phyloP scores from a whole-genome alignment of 2,329 filamentous ascomycete species.

The Colletotrichum musae region DNA sequence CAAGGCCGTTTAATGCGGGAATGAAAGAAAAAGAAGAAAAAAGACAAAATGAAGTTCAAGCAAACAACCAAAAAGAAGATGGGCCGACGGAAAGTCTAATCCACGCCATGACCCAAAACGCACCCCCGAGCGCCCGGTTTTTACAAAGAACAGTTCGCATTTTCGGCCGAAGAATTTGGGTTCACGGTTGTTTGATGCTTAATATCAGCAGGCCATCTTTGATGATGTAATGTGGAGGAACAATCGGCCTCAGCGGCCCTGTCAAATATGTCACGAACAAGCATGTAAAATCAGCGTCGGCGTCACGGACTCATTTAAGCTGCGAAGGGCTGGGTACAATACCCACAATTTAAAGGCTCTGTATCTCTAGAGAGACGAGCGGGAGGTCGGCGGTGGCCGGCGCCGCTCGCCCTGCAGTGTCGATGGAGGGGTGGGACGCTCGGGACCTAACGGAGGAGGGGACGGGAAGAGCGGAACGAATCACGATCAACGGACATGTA shows the following conservation, averaged over 20 bases:
- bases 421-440: background rate
- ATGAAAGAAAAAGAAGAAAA: constrained; percentile 19
- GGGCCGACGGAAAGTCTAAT: background rate
- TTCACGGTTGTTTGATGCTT: constrained; percentile 10
- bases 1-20: constrained; percentile 6
- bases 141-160: constrained; percentile 5
- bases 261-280: constrained; percentile 16
- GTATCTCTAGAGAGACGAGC: background rate
- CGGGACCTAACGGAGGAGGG: constrained; percentile 14
- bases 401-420: constrained; percentile 3
- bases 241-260: constrained; percentile 22
- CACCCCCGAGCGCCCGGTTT: constrained; percentile 4
- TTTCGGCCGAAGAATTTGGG: constrained; percentile 20
- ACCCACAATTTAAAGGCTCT: constrained; percentile 26
- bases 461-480: constrained; percentile 35
- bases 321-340: constrained; percentile 27
- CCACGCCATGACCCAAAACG: constrained; percentile 13
- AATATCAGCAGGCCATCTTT: background rate
- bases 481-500: constrained; percentile 30
- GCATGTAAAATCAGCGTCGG: constrained; percentile 40
- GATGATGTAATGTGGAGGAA: constrained; percentile 33
- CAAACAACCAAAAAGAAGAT: background rate
- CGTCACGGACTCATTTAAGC: constrained; percentile 38
- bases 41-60: constrained; percentile 2
- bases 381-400: constrained; percentile 3